A percentile compares a stretch with the other conserved stretches of the same genome.
Conservation (phyloP, 2,329 filamentous ascomycete species). For the Aspergillus sojae region DNA sequence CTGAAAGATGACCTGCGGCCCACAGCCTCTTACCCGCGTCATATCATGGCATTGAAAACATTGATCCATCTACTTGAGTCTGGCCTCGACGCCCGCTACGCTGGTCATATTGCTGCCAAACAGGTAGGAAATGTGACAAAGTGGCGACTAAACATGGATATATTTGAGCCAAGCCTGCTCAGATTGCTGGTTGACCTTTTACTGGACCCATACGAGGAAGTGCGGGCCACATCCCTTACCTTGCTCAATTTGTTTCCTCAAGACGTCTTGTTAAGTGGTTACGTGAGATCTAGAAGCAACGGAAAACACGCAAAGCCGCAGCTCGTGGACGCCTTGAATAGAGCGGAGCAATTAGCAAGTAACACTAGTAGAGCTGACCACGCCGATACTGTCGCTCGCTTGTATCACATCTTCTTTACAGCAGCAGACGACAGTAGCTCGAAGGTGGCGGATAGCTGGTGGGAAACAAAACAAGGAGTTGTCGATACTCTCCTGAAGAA, state of each 20-base stretch:
- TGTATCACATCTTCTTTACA: slow-evolving; percentile 69
- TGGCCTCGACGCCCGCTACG: slow-evolving; percentile 61
- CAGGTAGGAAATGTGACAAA: slow-evolving; percentile 51
- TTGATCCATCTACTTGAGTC: slow-evolving; percentile 68
- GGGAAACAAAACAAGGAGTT: slow-evolving; percentile 49
- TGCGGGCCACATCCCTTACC: slow-evolving; percentile 61
- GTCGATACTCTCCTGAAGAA: slow-evolving; percentile 61
- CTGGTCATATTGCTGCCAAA: slow-evolving; percentile 45
- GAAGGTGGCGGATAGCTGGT: slow-evolving; percentile 27
- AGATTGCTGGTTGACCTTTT: slow-evolving; percentile 74
- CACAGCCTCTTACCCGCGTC: slow-evolving; percentile 85
- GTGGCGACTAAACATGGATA: slow-evolving; percentile 53
- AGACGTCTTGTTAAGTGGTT: slow-evolving; percentile 27
- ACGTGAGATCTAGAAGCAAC: slow-evolving; percentile 3
- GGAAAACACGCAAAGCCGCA: slow-evolving; percentile 26
- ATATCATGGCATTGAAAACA: slow-evolving; percentile 77
- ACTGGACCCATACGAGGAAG: slow-evolving; percentile 90
- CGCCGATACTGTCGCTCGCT: slow-evolving; percentile 83
- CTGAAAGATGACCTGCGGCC: slow-evolving; percentile 73
- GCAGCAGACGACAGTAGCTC: slow-evolving; percentile 50
- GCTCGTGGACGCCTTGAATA: slow-evolving; percentile 34
- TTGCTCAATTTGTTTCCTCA: slow-evolving; percentile 47
- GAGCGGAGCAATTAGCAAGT: slow-evolving; percentile 43
- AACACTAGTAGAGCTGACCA: slow-evolving; percentile 83
- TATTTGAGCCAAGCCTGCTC: slow-evolving; percentile 44